Base-by-base conservation (phyloP, 1,284 basidiomycete genomes). In the Ceratobasidium papillatum region DNA sequence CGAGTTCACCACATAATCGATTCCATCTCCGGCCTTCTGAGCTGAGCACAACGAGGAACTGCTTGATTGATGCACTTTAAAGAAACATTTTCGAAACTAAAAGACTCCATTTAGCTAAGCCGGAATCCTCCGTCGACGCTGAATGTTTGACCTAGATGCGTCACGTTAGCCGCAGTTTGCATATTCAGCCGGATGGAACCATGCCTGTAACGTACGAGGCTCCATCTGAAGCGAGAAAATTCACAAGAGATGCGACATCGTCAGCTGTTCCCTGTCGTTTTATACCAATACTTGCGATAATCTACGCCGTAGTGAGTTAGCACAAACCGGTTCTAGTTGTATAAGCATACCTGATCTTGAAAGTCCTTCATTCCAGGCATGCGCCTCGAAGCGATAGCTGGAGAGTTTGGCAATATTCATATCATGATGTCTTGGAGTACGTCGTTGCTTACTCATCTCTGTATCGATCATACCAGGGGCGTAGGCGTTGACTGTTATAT, bases 121-220 rank as follows among this genome's bases (percentile, higher is more conserved):
- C 12, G 7, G n/a, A 43, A 30, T 9, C 65, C 65, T 52, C 65
- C 65, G 25, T 68, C 52, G 2, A 54, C 65, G 32, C 65, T 68
- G 11, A 54, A 11, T 2, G 65, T 68, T 52, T 68, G 65, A n/a
- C 65, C 65, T 68, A 41, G 17, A 5, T n/a, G 11, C 19, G 58
- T 7, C 32, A 52, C 9, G 43, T 49, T 66, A 66, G 36, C 9
- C n/a, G 9, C 2, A 14, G 30, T 34, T 30, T 30, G 30, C 14
- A 17, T 25, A n/a, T 8, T 11, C 17, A 22, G 25, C 34, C 17
- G 14, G 1, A 54, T 11, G 3, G 8, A n/a, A 22, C 32, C 78
- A 30, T 36, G 78, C 78, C 78, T 5, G 78, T 79, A 27, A 78
- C 75, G 51, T 78, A 79, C 3, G 74, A 75, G 9, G 78, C 71